phyloP scores from a whole-genome alignment of 2,329 filamentous ascomycete genomes.

The Penicillium sp. region DNA sequence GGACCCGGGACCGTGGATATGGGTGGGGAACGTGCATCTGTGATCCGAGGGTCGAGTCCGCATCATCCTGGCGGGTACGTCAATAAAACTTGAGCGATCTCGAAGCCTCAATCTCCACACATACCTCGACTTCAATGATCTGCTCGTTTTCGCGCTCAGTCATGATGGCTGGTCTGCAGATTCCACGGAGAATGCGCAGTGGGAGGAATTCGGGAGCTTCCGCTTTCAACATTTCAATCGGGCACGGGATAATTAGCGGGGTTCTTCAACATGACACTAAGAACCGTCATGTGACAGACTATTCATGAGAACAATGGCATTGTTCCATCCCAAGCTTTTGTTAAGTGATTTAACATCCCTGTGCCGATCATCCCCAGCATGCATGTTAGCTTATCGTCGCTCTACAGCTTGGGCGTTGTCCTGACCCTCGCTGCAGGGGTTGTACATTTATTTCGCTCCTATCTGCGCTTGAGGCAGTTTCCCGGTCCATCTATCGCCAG shows the following conservation, averaged over 20 bases:
- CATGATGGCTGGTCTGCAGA: neutral
- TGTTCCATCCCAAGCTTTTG: neutral
- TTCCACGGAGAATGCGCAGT: neutral
- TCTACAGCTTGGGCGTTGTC: neutral
- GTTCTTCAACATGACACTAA: neutral
- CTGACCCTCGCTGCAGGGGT: neutral
- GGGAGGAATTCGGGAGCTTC: neutral
- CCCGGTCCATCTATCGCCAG: neutral
- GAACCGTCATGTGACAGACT: neutral
- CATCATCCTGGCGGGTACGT: neutral
- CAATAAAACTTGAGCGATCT: neutral
- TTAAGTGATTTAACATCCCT: neutral
- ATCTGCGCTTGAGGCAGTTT: conserved; percentile 1
- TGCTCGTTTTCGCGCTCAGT: neutral
- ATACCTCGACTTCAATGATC: conserved; percentile 5
- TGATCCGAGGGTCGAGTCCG: conserved; percentile 4
- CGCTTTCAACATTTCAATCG: neutral
- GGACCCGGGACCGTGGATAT: neutral
- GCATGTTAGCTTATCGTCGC: neutral
- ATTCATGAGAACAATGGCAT: neutral
- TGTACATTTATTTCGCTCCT: neutral
- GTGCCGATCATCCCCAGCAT: neutral
- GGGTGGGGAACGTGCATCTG: neutral
- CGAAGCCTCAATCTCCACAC: neutral
- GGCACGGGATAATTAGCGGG: neutral